Conservation (phyloP, 225 moss, liverwort and hornwort species). For the Rhytidiadelphus loreus region DNA sequence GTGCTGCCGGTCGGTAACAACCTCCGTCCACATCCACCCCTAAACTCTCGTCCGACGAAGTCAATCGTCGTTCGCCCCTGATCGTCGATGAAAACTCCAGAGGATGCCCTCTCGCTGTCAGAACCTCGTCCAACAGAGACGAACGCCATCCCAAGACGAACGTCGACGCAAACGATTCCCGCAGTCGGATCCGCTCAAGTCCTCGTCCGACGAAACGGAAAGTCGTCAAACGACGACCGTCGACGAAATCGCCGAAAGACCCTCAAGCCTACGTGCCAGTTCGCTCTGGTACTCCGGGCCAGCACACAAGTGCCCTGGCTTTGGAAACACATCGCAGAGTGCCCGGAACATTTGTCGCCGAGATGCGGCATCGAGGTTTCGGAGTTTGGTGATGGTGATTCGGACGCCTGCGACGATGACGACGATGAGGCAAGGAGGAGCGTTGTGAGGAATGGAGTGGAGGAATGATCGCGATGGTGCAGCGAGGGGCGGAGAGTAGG, state of each 20-base stretch:
- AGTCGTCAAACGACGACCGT: neutral
- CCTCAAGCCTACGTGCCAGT: neutral
- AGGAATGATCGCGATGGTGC: constrained; percentile 5
- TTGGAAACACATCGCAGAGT: neutral
- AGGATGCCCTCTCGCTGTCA: neutral
- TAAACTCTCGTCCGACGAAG: neutral
- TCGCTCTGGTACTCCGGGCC: neutral
- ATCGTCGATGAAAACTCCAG: neutral
- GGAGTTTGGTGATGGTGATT: neutral
- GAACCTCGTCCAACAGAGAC: neutral
- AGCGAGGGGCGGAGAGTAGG: neutral
- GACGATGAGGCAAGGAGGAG: neutral
- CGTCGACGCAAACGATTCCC: neutral
- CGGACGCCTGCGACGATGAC: neutral
- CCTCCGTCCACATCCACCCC: neutral
- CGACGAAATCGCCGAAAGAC: neutral
- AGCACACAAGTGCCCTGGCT: neutral
- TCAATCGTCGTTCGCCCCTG: neutral
- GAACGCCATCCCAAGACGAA: neutral
- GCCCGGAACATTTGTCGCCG: neutral
- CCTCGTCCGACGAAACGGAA: neutral
- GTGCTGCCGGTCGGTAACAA: neutral
- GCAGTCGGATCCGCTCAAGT: neutral
- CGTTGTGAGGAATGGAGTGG: constrained; percentile 7
- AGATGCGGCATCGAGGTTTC: neutral